Evolutionary conservation across 2,329 filamentous ascomycete genomes (phyloP), one percentile per base, ranked within the genome.

Genomic region (Colletotrichum aenigma): DNA sequence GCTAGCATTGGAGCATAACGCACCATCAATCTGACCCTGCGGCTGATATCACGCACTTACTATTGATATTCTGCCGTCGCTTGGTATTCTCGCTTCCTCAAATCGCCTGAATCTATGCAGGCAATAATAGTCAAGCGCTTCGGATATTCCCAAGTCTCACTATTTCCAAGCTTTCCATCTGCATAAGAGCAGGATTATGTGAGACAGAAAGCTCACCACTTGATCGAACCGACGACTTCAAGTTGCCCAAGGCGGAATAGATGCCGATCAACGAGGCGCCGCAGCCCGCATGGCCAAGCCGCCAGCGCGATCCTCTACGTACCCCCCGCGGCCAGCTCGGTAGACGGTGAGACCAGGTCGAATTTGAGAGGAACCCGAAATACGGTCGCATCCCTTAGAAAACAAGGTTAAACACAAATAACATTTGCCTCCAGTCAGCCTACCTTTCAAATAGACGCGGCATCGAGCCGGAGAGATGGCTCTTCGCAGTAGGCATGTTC

Each of bases 201-300:
- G 62, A 64, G 55, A 64, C 55, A 71, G 16, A n/a, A 16, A 6
- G 2, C 10, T 55, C 43, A 21, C 18, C 10, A n/a, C 2, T 18
- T 3, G 16, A 43, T 58, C 24, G 52, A n/a, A 36, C 10, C 1
- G 67, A 6, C 12, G 43, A 58, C 24, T 66, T 64, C 8, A 21
- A 62, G 21, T 16, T 64, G 32, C 55, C 62, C 56, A 34, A 67
- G 73, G 56, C 69, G 69, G 55, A 72, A 21, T 58, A 43, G 62
- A 34, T 30, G 73, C 69, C 73, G 73, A 72, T 75, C 73, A 67
- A 62, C 18, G 13, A 75, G 69, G 38, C 62, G 62, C 62, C 62
- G 62, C 61, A 55, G 48, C 26, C 68, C 61, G 61, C 68, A 71
- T 69, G 4, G 26, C 56, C 38, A 21, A 75, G 68, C 38, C 43